Base-by-base conservation (phyloP, 140 eudicot genomes). In the Anethum foeniculum region DNA sequence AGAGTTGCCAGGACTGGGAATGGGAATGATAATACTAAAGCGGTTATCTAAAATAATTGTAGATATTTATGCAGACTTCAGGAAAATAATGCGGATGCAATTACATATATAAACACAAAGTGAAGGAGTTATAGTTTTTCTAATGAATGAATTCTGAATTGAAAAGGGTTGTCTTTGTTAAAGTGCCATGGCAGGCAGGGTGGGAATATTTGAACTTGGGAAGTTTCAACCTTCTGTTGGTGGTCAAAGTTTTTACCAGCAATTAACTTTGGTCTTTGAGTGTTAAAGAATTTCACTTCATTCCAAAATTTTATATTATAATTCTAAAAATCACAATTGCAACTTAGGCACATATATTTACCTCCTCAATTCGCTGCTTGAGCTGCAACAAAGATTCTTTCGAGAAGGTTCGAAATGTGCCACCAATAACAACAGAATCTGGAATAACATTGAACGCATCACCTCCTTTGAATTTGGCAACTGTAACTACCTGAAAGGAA, bases 361-460 rank as follows among this genome's bases (percentile, higher is more conserved):
- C 98, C 98, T 93, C 97, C 80, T 89, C 87, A 11, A 93, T 91
- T 43, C 98, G 89, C 62, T 86, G 93, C 90, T 82, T 93, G 56
- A 93, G 97, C 41, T 89, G 88, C 84, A 38, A 36, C 46, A 93
- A 79, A 83, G 91, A 89, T 79, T 93, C 86, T 82, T 80, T 88
- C 30, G 94, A 85, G 85, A 93, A 34, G 77, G 97, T 92, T 78
- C 98, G 86, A 60, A 91, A 91, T 16, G 97, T 93, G 74, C 98
- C 98, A 34, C 95, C 97, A 80, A 93, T 91, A 74, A 91, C 88
- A 48, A 93, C 98, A 11, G 93, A 93, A 89, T 93, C 98, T 1
- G 97, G 98, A 78, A 93, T 93, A 43, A 93, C 98, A 84, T 93
- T 93, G 76, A 93, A 93, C 60, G 98, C 98, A 2, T 85, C 91